A percentile compares a stretch with the other conserved stretches of the same genome.
Evolutionary conservation across 2,329 filamentous ascomycete species (phyloP).

Genomic region (Trichophyton simii): DNA sequence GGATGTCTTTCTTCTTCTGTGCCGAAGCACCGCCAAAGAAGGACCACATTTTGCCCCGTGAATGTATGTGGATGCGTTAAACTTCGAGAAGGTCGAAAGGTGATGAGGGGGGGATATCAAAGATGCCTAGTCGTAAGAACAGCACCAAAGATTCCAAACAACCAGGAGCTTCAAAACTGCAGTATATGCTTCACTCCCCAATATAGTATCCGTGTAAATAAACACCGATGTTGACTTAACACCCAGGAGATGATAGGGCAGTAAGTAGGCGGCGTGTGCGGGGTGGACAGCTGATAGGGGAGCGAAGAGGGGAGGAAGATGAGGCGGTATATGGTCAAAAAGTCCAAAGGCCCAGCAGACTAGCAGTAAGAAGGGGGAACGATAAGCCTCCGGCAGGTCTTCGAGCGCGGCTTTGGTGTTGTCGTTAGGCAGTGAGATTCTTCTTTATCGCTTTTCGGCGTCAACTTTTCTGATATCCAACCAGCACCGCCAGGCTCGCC

Average conservation of each 20-base stretch:
- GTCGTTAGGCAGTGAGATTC: background rate
- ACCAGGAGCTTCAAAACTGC: background rate
- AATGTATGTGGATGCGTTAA: background rate
- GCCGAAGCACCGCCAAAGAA: constrained; percentile 81
- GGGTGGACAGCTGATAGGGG: background rate
- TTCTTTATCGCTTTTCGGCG: background rate
- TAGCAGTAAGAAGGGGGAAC: too few relatives aligned
- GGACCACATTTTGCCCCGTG: constrained; percentile 48
- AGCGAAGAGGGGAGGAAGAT: background rate
- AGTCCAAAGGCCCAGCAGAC: background rate
- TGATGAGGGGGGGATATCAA: background rate
- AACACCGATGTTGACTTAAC: background rate
- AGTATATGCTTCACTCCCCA: background rate
- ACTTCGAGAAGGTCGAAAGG: too few relatives aligned
- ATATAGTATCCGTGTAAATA: background rate
- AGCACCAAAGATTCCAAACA: background rate
- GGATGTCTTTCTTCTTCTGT: constrained; percentile 80
- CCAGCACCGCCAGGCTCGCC: background rate
- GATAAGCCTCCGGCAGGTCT: background rate
- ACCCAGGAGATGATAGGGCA: background rate
- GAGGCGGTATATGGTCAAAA: background rate
- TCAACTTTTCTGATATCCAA: background rate
- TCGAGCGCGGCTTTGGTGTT: background rate
- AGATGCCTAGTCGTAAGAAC: background rate
- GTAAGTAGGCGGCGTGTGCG: background rate